Percentiles rank a stretch among this genome's conserved stretches.
Conservation (phyloP, 208 protist species). For the Leishmania tarentolae region DNA sequence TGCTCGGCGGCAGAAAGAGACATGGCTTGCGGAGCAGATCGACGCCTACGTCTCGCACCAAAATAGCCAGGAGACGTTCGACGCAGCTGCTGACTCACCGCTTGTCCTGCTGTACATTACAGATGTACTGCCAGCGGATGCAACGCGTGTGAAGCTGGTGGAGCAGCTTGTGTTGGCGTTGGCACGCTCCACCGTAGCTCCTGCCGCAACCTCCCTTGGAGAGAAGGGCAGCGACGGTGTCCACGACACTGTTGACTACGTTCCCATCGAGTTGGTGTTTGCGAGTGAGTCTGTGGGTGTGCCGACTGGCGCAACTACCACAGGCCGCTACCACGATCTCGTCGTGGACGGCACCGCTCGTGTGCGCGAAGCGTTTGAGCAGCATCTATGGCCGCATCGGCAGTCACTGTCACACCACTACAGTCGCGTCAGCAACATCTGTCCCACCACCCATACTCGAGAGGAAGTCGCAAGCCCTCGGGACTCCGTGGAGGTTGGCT, state of each 20-base stretch:
- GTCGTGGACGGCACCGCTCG: slow-evolving; percentile 31
- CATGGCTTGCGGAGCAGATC: slow-evolving; percentile 1
- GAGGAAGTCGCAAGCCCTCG: background rate
- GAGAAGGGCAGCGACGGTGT: slow-evolving; percentile 1
- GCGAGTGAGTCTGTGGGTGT: background rate
- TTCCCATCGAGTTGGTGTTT: slow-evolving; percentile 48
- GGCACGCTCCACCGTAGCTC: background rate
- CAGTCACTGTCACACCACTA: background rate
- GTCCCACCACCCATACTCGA: background rate
- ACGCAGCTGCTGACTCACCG: slow-evolving; percentile 12
- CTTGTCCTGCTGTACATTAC: slow-evolving; percentile 28
- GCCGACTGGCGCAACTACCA: background rate
- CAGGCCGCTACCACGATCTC: background rate
- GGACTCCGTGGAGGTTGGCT: background rate
- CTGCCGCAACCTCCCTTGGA: background rate
- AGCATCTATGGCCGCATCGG: slow-evolving; percentile 62
- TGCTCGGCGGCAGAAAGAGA: slow-evolving; percentile 1
- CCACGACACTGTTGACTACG: background rate
- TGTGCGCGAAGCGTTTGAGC: slow-evolving; percentile 54
- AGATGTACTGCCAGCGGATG: slow-evolving; percentile 16
- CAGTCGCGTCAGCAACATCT: background rate
- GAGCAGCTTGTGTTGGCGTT: slow-evolving; percentile 8
- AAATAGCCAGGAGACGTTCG: background rate
- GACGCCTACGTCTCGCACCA: background rate
- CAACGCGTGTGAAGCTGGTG: slow-evolving; percentile 9